Evolutionary conservation across 2,329 filamentous ascomycete species (phyloP), one percentile per base, ranked within the genome.

Genomic region (Didymella lethalis): DNA sequence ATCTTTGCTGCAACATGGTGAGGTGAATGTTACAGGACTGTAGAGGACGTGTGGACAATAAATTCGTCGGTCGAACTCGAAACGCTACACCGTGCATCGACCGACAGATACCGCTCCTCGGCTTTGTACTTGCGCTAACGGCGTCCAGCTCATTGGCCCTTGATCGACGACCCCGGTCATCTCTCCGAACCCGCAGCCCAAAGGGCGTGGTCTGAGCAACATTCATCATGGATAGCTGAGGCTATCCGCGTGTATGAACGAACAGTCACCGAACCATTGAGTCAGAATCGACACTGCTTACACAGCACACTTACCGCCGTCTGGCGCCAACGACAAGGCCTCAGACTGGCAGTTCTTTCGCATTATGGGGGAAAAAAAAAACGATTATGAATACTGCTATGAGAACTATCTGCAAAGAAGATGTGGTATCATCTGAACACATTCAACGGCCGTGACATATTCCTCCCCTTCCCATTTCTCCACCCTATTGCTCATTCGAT

Each of bases 1-100:
- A 75, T 64, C 70, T 69, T 54, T 70, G 73, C 62, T 74, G 74
- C 36, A 79, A 68, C 75, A 78, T 78, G 65, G 67, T 73, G 66
- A 43, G 54, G 38, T 57, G 32, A 50, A 43, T 50, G 46, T 31
- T 61, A 54, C 55, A 59, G 40, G 61, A 49, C 28, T 62, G 63
- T 51, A 48, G 54, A 59, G 45, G 59, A 50, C 54, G 60, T 48
- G 45, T 59, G 57, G 61, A 55, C 54, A 60, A 51, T 32, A 55
- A 63, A 44, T 48, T 59, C 45, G 58, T 26, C 54, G 61, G 57
- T 44, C 56, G 46, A 50, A 55, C 54, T 45, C 55, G 57, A 61
- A 60, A 65, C 68, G 65, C 69, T 69, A 62, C 63, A 54, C 59
- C 55, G 55, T 59, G 57, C 53, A 65, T 57, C 53, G 64, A 62